A percentile compares a stretch with the other conserved stretches of the same genome.
phyloP scores from a whole-genome alignment of 352 stramenopile genomes.

The Phytophthora cactorum region DNA sequence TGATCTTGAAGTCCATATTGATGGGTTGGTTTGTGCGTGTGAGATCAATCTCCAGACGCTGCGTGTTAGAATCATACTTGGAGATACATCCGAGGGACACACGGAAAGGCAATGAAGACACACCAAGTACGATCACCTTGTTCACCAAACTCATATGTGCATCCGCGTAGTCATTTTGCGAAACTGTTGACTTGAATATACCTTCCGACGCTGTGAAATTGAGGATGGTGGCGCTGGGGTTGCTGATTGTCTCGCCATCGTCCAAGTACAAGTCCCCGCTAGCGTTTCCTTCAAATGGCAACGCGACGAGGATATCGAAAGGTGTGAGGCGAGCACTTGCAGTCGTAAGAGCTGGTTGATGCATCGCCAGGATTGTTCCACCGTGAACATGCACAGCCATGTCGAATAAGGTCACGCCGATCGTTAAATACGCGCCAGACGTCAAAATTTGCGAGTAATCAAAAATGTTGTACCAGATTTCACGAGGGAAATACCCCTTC shows the following conservation, averaged over 20 bases:
- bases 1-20: conserved; percentile 34
- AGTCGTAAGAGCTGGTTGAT: conserved; percentile 58
- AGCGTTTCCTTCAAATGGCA: conserved; percentile 21
- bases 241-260: conserved; percentile 53
- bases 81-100: conserved; percentile 37
- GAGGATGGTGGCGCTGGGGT: conserved; percentile 38
- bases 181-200: conserved; percentile 21
- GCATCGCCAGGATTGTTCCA: conserved; percentile 55
- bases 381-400: conserved; percentile 66
- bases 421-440: conserved; percentile 33
- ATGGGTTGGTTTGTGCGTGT: conserved; percentile 31
- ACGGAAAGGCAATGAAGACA: conserved; percentile 21
- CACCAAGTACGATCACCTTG: conserved; percentile 41
- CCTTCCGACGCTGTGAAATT: conserved; percentile 36
- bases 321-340: conserved; percentile 48
- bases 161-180: conserved; percentile 26
- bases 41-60: conserved; percentile 38
- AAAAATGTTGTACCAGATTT: conserved; percentile 69
- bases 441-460: conserved; percentile 46
- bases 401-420: conserved; percentile 52
- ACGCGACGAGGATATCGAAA: conserved; percentile 60
- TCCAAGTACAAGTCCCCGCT: conserved; percentile 61
- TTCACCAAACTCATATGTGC: conserved; percentile 29
- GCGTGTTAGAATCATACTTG: conserved; percentile 36
- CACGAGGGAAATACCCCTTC: conserved; percentile 51